A percentile compares a stretch with the other conserved stretches of the same genome.
Conservation (phyloP, 208 protist species). For the Acanthamoeba polyphaga region DNA sequence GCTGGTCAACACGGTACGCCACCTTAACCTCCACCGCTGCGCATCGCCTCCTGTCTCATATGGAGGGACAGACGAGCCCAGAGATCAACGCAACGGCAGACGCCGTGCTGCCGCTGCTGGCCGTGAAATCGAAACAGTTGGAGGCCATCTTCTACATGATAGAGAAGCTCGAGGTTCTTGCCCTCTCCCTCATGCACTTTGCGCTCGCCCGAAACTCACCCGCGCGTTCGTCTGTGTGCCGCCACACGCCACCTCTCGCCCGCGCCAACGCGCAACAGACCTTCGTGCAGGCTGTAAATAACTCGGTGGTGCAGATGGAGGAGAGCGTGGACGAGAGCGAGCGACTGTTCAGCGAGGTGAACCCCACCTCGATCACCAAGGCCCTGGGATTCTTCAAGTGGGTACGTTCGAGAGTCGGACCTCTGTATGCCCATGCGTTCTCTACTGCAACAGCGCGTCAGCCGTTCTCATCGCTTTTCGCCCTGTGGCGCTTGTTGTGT, state of each 20-base stretch:
- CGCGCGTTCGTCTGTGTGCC: background rate
- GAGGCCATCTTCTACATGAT: constrained; percentile 74
- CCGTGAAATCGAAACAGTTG: constrained; percentile 60
- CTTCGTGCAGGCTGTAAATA: constrained; percentile 70
- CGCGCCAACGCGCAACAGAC: background rate
- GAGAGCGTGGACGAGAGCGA: constrained; percentile 68
- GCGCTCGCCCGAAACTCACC: background rate
- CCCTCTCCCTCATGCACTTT: too few species aligned
- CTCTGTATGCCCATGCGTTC: background rate
- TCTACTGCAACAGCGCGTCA: background rate
- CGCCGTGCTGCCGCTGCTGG: constrained; percentile 18
- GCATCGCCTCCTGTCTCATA: background rate
- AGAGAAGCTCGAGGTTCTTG: constrained; percentile 66
- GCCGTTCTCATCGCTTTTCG: background rate
- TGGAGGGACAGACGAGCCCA: background rate
- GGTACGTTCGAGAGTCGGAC: background rate
- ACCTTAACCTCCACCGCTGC: background rate
- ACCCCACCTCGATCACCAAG: constrained; percentile 71
- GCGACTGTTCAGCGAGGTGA: constrained; percentile 50
- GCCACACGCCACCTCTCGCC: background rate
- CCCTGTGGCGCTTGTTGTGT: background rate
- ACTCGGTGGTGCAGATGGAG: constrained; percentile 76
- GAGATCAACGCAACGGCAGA: constrained; percentile 62
- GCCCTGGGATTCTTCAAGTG: constrained; percentile 66
- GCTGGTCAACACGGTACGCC: constrained; percentile 58